Evolutionary conservation across 495 filamentous ascomycete genomes (phyloP).

Genomic region (Aspergillus cavernicola): DNA sequence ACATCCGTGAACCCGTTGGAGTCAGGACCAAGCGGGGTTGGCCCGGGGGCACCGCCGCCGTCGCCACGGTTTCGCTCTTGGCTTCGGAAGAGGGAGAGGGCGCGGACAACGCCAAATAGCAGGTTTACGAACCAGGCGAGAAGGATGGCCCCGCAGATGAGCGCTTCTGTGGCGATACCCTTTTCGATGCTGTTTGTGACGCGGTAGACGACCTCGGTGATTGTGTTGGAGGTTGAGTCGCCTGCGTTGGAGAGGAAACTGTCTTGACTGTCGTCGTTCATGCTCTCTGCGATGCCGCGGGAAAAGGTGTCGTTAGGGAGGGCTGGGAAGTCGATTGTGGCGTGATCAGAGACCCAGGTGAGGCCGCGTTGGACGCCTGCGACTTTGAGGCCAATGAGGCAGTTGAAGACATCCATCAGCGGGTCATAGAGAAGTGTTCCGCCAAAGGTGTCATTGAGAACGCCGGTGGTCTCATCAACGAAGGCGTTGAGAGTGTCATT

Average conservation of each 20-base stretch:
- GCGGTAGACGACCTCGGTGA: slow-evolving; percentile 67
- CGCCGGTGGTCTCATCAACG: slow-evolving; percentile 65
- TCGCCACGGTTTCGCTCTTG: slow-evolving; percentile 44
- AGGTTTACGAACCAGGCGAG: slow-evolving; percentile 72
- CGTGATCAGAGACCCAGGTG: slow-evolving; percentile 84
- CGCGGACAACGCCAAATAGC: slow-evolving; percentile 67
- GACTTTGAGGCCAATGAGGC: slow-evolving; percentile 73
- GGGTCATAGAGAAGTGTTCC: slow-evolving; percentile 71
- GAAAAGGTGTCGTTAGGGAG: slow-evolving; percentile 82
- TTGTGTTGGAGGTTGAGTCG: slow-evolving; percentile 67
- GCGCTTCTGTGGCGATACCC: slow-evolving; percentile 66
- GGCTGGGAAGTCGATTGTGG: slow-evolving; percentile 74
- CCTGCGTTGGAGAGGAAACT: slow-evolving; percentile 74
- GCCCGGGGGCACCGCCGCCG: slow-evolving; percentile 38
- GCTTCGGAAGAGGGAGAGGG: slow-evolving; percentile 47
- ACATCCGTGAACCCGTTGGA: slow-evolving; percentile 29
- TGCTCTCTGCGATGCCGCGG: slow-evolving; percentile 63
- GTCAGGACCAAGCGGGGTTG: background rate
- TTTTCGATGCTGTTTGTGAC: slow-evolving; percentile 60
- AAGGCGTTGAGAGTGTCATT: slow-evolving; percentile 85
- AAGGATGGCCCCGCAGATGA: slow-evolving; percentile 69
- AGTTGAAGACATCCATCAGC: slow-evolving; percentile 68
- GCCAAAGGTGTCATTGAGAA: slow-evolving; percentile 74
- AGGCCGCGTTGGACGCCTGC: slow-evolving; percentile 74
- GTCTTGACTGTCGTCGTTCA: slow-evolving; percentile 49